phyloP scores from a whole-genome alignment of 352 stramenopile species.

The Phytophthora podocarpi region DNA sequence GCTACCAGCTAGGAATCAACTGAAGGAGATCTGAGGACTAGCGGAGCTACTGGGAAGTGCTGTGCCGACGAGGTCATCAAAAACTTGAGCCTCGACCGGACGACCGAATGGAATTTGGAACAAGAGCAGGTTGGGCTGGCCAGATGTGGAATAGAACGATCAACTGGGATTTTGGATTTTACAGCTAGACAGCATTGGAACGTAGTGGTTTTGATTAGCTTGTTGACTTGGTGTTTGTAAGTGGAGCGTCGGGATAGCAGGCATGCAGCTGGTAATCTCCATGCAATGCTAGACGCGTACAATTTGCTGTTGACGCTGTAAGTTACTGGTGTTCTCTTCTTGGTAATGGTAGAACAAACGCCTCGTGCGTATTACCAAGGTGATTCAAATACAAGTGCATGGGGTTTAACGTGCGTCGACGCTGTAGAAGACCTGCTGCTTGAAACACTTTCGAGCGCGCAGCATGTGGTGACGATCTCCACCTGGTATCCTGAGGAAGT shows the following conservation, averaged over 20 bases:
- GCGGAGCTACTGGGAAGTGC: conserved; percentile 18
- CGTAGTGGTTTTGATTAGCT: not conserved
- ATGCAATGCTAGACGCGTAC: not conserved
- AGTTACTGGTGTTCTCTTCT: not conserved
- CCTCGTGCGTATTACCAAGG: conserved; percentile 4
- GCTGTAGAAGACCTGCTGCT: too few species aligned
- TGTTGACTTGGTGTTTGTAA: conserved; percentile 13
- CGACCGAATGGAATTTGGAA: not conserved
- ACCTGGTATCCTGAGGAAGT: conserved; percentile 16
- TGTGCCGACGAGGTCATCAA: conserved; percentile 2
- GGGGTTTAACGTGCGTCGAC: conserved; percentile 5
- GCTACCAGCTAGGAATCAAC: not conserved
- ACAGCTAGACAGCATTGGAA: not conserved
- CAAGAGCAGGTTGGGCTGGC: conserved; percentile 5
- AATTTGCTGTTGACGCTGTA: not conserved
- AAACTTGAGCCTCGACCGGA: conserved; percentile 19
- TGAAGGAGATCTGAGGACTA: conserved; percentile 3
- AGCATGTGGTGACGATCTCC: too few species aligned
- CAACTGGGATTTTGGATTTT: not conserved
- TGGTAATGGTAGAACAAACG: conserved; percentile 3
- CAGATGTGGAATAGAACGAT: not conserved
- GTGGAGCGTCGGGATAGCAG: conserved; percentile 9
- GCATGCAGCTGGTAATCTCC: conserved; percentile 18
- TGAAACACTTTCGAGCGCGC: too few species aligned
- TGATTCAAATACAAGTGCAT: not conserved